Evolutionary conservation across 2,329 filamentous ascomycete genomes (phyloP), one percentile per base, ranked within the genome.

Genomic region (Lithohypha guttulata): DNA sequence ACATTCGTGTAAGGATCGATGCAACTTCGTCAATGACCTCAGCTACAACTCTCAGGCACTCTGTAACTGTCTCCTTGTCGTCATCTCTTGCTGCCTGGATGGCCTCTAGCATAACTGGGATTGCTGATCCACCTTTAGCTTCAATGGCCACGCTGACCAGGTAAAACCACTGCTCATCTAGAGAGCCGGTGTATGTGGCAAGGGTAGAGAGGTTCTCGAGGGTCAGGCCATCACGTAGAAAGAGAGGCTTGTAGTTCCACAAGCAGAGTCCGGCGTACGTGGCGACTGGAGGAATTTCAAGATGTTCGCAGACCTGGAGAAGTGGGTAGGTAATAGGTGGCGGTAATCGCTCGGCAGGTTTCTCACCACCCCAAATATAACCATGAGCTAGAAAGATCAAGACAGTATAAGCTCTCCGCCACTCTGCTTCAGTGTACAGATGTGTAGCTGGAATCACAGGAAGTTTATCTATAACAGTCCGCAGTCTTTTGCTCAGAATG

Each of bases 111-210:
- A 95, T 94, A 42, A 94, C 65, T 0, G 86, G 79, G 38, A 98
- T 79, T 42, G 87, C 82, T 3, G 86, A 83, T 0, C 80, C 91
- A 18, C 85, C 89, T 41, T 85, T 80, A 39, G 87, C 86, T 63
- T 98, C 91, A 48, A 98, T 95, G 46, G 89, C 91, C 2, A 95
- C 84, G 0, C 86, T 95, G 37, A 96, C 77, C 9, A 98, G 71
- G 58, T 96, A 98, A 58, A 98, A 98, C 91, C 91, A 98, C 46
- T 91, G 94, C 64, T 98, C 91, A 57, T 98, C 91, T 40, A 93
- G 69, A 6, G 86, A 87, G 35, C 91, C 91, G 11, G 91, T 96
- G 56, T 95, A 93, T 11, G 91, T 95, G 53, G 79, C 77, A 44
- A 96, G 70, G 2, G 84, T 91, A 27, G 84, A 79, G 41, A 98